Base-by-base conservation (phyloP, 129 eudicot genomes). In the Dittrichia graveolens region DNA sequence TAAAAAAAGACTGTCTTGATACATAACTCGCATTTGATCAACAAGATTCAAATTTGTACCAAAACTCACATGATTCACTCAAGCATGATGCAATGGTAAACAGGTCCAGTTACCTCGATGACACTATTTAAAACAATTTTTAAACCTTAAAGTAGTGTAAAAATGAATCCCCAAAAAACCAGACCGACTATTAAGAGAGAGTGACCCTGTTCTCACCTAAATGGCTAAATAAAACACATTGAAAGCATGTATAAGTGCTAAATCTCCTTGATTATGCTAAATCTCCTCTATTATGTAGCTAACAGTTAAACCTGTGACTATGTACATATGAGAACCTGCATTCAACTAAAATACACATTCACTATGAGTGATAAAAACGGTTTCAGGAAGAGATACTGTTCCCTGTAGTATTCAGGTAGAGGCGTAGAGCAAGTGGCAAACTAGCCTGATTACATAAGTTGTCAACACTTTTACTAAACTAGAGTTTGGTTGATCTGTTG, bases 21-120 rank as follows among this genome's bases (percentile, higher is more conserved):
- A n/a, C 44, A 74, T 52, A 65, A 52, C 64, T 64, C 41, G 41
- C 64, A 50, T 18, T 65, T 53, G 9, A 15, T 53, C 49, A 45
- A 47, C 66, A 53, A 54, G 6, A 50, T 24, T 8, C 52, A 64
- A 42, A 61, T 64, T 39, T 14, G 10, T 61, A 74, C 62, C 63
- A 48, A 37, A 61, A 74, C 31, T 73, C 61, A 61, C 15, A 8
- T 74, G 64, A 64, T 40, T 15, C 40, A 42, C 42, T 61, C 49
- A 37, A 72, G 8, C 61, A 61, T 59, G 71, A 18, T 7, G n/a
- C 42, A 40, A 10, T 7, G 61, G 48, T 12, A 61, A 16, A 18
- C 8, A 18, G 19, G 50, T 61, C 45, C 38, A 39, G 50, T 48
- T 47, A 11, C 69, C 55, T 69, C 16, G 7, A 65, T 44, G 46